Evolutionary conservation across 2,329 filamentous ascomycete genomes (phyloP), one percentile per base, ranked within the genome.

Genomic region (Trichoderma cornu-damae): DNA sequence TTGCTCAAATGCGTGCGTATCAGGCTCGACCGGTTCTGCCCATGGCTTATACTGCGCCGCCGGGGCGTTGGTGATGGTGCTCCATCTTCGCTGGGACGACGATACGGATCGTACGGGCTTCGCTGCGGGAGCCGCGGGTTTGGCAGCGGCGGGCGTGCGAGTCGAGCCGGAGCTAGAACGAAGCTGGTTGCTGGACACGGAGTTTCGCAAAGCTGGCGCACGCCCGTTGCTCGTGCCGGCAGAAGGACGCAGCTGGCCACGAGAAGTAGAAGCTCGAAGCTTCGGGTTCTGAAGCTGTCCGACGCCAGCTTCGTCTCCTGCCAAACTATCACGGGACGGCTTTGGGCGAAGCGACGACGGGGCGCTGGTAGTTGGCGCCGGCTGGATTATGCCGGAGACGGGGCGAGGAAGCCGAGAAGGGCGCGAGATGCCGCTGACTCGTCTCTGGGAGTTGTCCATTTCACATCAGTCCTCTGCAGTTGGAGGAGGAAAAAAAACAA

Each of bases 191-290:
- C 63, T 61, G 1, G 62, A 62, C 9, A 59, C 30, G 3, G 59
- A 58, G 6, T 44, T 61, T 59, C 37, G 66, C 35, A 52, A 64
- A 35, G 51, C 59, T 24, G 22, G 61, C 47, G 16, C 54, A 58
- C 62, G 11, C 53, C 61, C 24, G 62, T 60, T 16, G 61, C 60
- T 1, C 58, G 63, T 49, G 53, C 59, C 63, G 42, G 63, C 57
- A 48, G 62, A 63, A 4, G 67, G 54, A 20, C 67, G 68, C 34
- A 77, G 66, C 59, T 70, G 74, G 59, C 72, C 71, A 54, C 73
- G 69, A 3, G 77, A 76, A 44, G 72, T 53, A n/a, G 73, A 66
- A 24, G 71, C 59, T 28, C 76, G 73, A 11, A 78, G 68, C 54
- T 73, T 73, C 14, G 75, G 73, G 44, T 70, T 72, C 58, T 71